These are phyloP conservation scores for Penicillium cosmopolitanum DNA, from an alignment of 495 filamentous ascomycete genomes.

Conservation along the genomic window DNA sequence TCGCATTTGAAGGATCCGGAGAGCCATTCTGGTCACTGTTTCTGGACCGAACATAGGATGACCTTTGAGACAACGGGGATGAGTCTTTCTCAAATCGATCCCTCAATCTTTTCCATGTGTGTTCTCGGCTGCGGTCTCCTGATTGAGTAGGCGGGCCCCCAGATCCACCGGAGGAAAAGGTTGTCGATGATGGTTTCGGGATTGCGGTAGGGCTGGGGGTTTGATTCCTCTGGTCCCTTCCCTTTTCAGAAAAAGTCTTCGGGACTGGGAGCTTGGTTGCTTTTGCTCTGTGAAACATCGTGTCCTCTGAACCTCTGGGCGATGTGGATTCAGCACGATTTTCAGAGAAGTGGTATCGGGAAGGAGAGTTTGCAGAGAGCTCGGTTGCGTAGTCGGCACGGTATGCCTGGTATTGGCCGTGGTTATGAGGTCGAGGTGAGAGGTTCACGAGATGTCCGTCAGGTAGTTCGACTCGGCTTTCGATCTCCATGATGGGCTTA, in stretches of 20 bases:
- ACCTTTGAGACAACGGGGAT: conserved; percentile 23
- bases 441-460: conserved; percentile 43
- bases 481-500: conserved; percentile 30
- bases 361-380: conserved; percentile 12
- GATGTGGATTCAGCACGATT: conserved; percentile 11
- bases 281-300: conserved; percentile 25
- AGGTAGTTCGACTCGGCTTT: conserved; percentile 32
- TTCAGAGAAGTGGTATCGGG: conserved; percentile 6
- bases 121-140: conserved; percentile 32
- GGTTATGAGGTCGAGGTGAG: conserved; percentile 29
- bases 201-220: conserved; percentile 28
- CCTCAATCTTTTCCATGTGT: conserved; percentile 36
- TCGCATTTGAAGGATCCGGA: background rate
- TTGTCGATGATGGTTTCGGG: conserved; percentile 21
- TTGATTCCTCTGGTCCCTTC: conserved; percentile 21
- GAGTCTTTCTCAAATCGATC: conserved; percentile 37
- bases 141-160: conserved; percentile 15
- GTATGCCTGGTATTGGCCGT: conserved; percentile 28
- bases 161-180: conserved; percentile 19
- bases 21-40: conserved; percentile 27
- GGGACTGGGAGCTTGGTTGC: conserved; percentile 42
- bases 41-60: conserved; percentile 23
- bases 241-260: conserved; percentile 25
- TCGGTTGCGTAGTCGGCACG: conserved; percentile 26
- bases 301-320: conserved; percentile 11